Evolutionary conservation across 2,329 filamentous ascomycete species (phyloP).

Genomic region (Penicillium sp.): DNA sequence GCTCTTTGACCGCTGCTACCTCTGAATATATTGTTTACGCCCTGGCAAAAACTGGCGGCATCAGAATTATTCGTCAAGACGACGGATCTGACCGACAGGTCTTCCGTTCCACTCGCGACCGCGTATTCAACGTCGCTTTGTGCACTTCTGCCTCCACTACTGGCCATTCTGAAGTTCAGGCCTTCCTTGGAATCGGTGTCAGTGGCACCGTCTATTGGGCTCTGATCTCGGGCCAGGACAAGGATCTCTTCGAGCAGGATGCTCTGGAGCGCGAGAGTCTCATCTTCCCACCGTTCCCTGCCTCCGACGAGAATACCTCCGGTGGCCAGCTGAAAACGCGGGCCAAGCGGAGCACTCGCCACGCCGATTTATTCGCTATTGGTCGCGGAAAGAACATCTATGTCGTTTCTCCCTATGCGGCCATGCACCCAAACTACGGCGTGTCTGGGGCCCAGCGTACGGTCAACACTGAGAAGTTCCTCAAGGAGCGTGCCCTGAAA

Average conservation of each 20-base stretch:
- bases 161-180: slow-evolving; percentile 63
- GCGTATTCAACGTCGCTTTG: slow-evolving; percentile 89
- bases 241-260: slow-evolving; percentile 74
- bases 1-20: slow-evolving; percentile 85
- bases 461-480: slow-evolving; percentile 83
- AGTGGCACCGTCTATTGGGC: slow-evolving; percentile 98
- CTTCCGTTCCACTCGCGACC: slow-evolving; percentile 86
- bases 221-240: slow-evolving; percentile 70
- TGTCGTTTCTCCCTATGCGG: slow-evolving; percentile 67
- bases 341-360: slow-evolving; percentile 81
- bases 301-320: slow-evolving; percentile 84
- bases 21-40: slow-evolving; percentile 92
- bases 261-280: slow-evolving; percentile 83
- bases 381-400: slow-evolving; percentile 95
- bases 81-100: slow-evolving; percentile 89
- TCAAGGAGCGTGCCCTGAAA: slow-evolving; percentile 82
- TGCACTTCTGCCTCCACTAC: slow-evolving; percentile 62
- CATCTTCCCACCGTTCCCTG: slow-evolving; percentile 79
- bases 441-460: slow-evolving; percentile 52
- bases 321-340: slow-evolving; percentile 94
- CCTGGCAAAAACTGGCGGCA: slow-evolving; percentile 86
- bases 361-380: slow-evolving; percentile 92
- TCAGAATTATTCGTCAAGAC: slow-evolving; percentile 91
- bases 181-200: slow-evolving; percentile 87
- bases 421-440: slow-evolving; percentile 50